A percentile compares a stretch with the other conserved stretches of the same genome.
These are phyloP conservation scores for Penicillium robsamsonii DNA, from an alignment of 495 filamentous ascomycete species.

Conservation along the genomic window DNA sequence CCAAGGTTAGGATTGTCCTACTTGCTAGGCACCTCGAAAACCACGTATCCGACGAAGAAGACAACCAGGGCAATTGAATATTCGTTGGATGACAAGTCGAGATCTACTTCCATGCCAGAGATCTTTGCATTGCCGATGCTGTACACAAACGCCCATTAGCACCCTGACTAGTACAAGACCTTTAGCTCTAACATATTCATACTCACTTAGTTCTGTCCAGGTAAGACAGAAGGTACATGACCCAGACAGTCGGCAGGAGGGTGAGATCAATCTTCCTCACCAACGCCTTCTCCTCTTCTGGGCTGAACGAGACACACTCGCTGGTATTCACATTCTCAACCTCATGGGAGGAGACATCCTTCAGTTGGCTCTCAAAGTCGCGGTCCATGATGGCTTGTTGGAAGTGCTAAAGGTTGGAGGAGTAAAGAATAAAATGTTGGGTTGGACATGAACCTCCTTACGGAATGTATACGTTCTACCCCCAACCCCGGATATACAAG, in stretches of 20 bases:
- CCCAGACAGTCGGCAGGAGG: slow-evolving; percentile 49
- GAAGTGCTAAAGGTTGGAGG: too few relatives aligned
- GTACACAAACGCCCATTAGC: background rate
- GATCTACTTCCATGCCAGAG: slow-evolving; percentile 42
- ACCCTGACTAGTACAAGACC: background rate
- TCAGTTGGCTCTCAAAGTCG: background rate
- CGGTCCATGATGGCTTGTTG: too few relatives aligned
- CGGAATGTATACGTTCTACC: too few relatives aligned
- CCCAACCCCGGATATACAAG: too few relatives aligned
- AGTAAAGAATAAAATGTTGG: too few relatives aligned
- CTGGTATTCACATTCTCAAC: slow-evolving; percentile 19
- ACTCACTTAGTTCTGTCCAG: slow-evolving; percentile 23
- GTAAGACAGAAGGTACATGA: slow-evolving; percentile 52
- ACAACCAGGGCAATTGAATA: slow-evolving; percentile 41
- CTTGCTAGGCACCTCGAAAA: slow-evolving; percentile 47
- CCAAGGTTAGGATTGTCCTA: background rate
- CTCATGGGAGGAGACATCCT: slow-evolving; percentile 17
- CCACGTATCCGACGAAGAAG: slow-evolving; percentile 48
- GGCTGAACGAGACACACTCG: slow-evolving; percentile 10
- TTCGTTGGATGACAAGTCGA: slow-evolving; percentile 35
- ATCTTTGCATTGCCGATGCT: slow-evolving; percentile 49
- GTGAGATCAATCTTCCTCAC: slow-evolving; percentile 51
- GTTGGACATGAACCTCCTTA: too few relatives aligned
- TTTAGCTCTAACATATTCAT: background rate
- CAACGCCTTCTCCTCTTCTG: slow-evolving; percentile 30